Percentiles rank a stretch among this genome's conserved stretches.
These are phyloP conservation scores for Chrysoporthe deuterocubensis DNA, from an alignment of 2,329 filamentous ascomycete genomes.

Conservation along the genomic window DNA sequence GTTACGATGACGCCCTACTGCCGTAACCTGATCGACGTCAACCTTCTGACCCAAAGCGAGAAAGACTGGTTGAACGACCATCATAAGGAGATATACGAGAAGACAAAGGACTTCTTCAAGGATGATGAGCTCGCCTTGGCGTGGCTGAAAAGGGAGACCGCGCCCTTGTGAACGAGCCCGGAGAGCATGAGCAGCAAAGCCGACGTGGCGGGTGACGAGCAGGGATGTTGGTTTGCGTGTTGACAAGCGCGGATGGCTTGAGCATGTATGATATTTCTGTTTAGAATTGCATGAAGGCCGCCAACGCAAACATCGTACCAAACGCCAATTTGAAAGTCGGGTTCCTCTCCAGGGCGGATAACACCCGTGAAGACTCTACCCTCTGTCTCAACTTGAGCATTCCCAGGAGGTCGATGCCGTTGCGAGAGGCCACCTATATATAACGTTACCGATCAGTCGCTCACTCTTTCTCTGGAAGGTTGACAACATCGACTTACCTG, in stretches of 20 bases:
- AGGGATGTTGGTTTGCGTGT: not conserved
- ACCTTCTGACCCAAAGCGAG: slow-evolving; percentile 73
- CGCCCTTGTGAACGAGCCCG: slow-evolving; percentile 48
- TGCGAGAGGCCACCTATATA: slow-evolving; percentile 47
- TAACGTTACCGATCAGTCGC: slow-evolving; percentile 10
- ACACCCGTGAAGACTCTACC: slow-evolving; percentile 44
- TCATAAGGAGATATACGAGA: slow-evolving; percentile 78
- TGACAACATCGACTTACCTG: slow-evolving; percentile 53
- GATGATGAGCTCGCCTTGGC: slow-evolving; percentile 70
- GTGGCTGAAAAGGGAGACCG: slow-evolving; percentile 90
- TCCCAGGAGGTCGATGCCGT: slow-evolving; percentile 46
- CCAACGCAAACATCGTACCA: slow-evolving; percentile 72
- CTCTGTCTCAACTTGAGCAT: slow-evolving; percentile 44
- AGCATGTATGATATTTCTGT: slow-evolving; percentile 16
- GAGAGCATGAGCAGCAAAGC: not conserved
- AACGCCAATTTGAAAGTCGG: slow-evolving; percentile 72
- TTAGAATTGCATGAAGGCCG: slow-evolving; percentile 61
- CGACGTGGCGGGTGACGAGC: not conserved
- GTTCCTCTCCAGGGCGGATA: slow-evolving; percentile 58
- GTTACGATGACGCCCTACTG: slow-evolving; percentile 98
- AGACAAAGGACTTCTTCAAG: slow-evolving; percentile 78
- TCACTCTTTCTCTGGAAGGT: not conserved
- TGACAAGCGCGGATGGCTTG: slow-evolving; percentile 6
- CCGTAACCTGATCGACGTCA: slow-evolving; percentile 79
- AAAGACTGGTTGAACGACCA: slow-evolving; percentile 87